phyloP scores from a whole-genome alignment of 345 rosid species.

The Pseudoturritis turrita region DNA sequence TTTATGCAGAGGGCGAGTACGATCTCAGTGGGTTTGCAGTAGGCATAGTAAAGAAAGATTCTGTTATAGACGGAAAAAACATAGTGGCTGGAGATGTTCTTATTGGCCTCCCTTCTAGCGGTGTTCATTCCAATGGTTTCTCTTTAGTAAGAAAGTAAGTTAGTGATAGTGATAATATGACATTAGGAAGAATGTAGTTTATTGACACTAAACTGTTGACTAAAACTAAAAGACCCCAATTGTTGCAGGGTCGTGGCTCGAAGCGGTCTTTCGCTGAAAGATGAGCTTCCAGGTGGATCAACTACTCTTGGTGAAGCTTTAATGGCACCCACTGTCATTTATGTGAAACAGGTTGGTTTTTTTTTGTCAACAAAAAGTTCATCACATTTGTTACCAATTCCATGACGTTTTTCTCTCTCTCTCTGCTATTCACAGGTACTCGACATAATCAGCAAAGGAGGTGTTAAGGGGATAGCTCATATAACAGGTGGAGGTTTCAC shows the following conservation, averaged over 20 bases:
- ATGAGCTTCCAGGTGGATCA: slow-evolving; percentile 66
- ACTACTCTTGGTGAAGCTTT: slow-evolving; percentile 71
- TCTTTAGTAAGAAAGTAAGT: slow-evolving; percentile 80
- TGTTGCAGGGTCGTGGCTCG: slow-evolving; percentile 57
- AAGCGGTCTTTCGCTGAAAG: slow-evolving; percentile 60
- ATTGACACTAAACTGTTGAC: not conserved
- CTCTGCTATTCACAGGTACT: slow-evolving; percentile 44
- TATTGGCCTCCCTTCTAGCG: slow-evolving; percentile 88
- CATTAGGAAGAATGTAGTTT: not conserved
- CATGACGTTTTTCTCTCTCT: not conserved
- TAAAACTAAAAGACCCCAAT: not conserved
- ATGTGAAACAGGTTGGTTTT: slow-evolving; percentile 72
- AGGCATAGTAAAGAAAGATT: slow-evolving; percentile 72
- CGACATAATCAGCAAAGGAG: slow-evolving; percentile 71
- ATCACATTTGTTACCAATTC: not conserved
- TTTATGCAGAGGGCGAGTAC: slow-evolving; percentile 79
- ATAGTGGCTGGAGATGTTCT: slow-evolving; percentile 75
- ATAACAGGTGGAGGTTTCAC: slow-evolving; percentile 96
- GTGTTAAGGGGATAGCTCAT: slow-evolving; percentile 88
- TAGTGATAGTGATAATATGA: not conserved
- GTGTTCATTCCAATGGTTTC: slow-evolving; percentile 95
- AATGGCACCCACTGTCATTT: slow-evolving; percentile 90
- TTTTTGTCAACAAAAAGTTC: not conserved
- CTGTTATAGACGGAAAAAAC: slow-evolving; percentile 78
- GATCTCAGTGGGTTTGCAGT: slow-evolving; percentile 96